These are phyloP conservation scores for Stephanodiscus minutulus DNA, from an alignment of 108 stramenopile species.

Conservation along the genomic window DNA sequence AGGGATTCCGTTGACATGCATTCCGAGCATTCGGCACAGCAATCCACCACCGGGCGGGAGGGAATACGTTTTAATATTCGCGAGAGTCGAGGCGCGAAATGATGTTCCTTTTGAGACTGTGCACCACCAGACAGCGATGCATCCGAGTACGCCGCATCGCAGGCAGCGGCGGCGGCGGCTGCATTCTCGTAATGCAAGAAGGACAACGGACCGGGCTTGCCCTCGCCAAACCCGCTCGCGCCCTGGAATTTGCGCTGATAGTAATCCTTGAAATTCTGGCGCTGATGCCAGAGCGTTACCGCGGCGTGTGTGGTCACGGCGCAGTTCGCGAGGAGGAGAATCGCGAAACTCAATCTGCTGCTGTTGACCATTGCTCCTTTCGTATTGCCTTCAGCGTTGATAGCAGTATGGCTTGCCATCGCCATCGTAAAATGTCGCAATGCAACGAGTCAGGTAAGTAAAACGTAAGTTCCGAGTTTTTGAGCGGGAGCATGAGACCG, in stretches of 20 bases:
- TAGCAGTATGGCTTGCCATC: neutral
- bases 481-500: neutral
- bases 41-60: constrained; percentile 26
- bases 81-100: constrained; percentile 32
- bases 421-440: neutral
- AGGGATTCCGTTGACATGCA: constrained; percentile 34
- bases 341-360: constrained; percentile 19
- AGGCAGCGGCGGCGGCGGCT: neutral
- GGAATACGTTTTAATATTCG: constrained; percentile 30
- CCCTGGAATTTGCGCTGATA: constrained; percentile 21
- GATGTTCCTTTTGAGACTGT: constrained; percentile 15
- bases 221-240: constrained; percentile 21
- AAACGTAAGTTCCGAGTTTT: neutral
- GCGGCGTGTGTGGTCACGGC: constrained; percentile 30
- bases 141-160: neutral
- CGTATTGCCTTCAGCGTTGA: constrained; percentile 2
- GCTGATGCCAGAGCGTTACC: constrained; percentile 41
- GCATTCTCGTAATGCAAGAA: constrained; percentile 10
- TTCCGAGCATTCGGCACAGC: constrained; percentile 38
- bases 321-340: constrained; percentile 27
- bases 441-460: too few relatives aligned
- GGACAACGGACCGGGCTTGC: constrained; percentile 20
- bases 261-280: constrained; percentile 31
- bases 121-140: neutral
- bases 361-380: constrained; percentile 7